Conservation (phyloP, 305 asterid species). For the Fraxinus xanthoxyloides region DNA sequence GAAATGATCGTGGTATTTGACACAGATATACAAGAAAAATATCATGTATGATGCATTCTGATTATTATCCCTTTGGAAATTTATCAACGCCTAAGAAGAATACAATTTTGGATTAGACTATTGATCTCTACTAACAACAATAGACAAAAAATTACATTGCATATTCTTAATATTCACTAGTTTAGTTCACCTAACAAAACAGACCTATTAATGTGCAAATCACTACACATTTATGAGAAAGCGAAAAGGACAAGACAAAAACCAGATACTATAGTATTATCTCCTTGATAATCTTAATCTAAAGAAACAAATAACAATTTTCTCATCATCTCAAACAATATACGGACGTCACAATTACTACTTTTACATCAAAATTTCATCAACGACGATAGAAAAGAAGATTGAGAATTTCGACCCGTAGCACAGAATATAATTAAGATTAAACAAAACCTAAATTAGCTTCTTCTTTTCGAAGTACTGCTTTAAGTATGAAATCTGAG, state of each 20-base stretch:
- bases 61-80: not conserved
- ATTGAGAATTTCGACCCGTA: slow-evolving; percentile 3
- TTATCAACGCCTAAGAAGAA: not conserved
- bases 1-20: not conserved
- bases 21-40: not conserved
- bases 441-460: slow-evolving; percentile 54
- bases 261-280: not conserved
- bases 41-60: not conserved
- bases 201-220: not conserved
- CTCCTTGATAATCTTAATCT: not conserved
- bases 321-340: not conserved
- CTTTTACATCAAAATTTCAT: slow-evolving; percentile 5
- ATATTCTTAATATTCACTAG: not conserved
- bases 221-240: not conserved
- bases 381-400: slow-evolving; percentile 11
- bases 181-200: not conserved
- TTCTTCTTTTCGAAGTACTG: slow-evolving; percentile 82
- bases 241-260: not conserved
- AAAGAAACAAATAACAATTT: not conserved
- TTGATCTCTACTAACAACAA: not conserved
- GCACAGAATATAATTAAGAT: slow-evolving; percentile 27
- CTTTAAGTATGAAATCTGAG: slow-evolving; percentile 62
- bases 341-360: not conserved
- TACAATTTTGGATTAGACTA: not conserved
- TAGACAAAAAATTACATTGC: not conserved